Evolutionary conservation across 164 flowering plant species (phyloP).

Genomic region (Nymphaea colorata): DNA sequence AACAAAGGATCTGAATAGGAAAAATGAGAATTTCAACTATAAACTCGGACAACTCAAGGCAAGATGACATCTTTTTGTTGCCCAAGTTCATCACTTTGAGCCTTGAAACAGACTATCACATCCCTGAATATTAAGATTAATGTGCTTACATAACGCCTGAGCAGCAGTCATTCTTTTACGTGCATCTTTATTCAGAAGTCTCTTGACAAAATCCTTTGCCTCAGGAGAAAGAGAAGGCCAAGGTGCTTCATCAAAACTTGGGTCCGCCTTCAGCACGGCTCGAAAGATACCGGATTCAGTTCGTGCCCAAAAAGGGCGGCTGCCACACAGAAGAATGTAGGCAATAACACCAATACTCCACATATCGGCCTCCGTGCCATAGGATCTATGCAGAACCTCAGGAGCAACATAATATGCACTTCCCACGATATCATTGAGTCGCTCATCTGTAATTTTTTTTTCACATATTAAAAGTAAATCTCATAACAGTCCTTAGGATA

Average conservation of each 20-base stretch:
- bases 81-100: not conserved
- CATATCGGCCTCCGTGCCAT: conserved; percentile 96
- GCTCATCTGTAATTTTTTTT: conserved; percentile 57
- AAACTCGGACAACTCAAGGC: too few species aligned
- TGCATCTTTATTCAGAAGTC: conserved; percentile 77
- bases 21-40: too few species aligned
- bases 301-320: conserved; percentile 97
- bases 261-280: conserved; percentile 83
- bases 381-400: conserved; percentile 93
- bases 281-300: conserved; percentile 93
- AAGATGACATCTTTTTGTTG: too few species aligned
- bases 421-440: conserved; percentile 93
- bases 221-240: conserved; percentile 89
- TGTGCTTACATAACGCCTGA: conserved; percentile 81
- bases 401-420: conserved; percentile 99
- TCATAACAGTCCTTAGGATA: not conserved
- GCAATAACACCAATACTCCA: conserved; percentile 99
- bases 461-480: conserved; percentile 6
- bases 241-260: conserved; percentile 86
- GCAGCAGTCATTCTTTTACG: conserved; percentile 92
- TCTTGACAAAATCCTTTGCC: conserved; percentile 82
- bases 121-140: not conserved
- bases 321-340: conserved; percentile 92
- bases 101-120: not conserved
- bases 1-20: not conserved